These are phyloP conservation scores for Penicillium rolfsii DNA, from an alignment of 2,329 filamentous ascomycete species.

Conservation along the genomic window DNA sequence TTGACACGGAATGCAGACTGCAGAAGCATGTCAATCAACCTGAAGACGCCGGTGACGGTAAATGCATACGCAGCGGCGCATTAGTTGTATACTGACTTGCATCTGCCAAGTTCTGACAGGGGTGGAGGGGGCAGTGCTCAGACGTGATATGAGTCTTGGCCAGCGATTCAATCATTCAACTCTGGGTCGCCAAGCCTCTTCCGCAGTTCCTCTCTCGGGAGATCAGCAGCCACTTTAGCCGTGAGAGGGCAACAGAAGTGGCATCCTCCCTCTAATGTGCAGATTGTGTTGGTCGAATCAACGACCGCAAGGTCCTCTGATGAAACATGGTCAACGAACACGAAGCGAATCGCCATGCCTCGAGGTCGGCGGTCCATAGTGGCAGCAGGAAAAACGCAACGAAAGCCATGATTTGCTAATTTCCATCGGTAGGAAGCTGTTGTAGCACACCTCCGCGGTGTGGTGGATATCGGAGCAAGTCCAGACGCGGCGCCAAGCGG, in stretches of 20 bases:
- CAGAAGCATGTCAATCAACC: not conserved
- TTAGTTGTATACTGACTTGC: slow-evolving; percentile 13
- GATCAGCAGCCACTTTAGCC: slow-evolving; percentile 17
- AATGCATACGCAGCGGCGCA: slow-evolving; percentile 1
- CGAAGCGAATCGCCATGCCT: not conserved
- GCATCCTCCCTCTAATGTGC: not conserved
- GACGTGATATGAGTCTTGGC: not conserved
- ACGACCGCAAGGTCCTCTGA: not conserved
- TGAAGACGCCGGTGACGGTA: not conserved
- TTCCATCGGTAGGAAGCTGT: not conserved
- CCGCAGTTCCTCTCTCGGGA: slow-evolving; percentile 9
- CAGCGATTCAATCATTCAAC: not conserved
- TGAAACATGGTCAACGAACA: not conserved
- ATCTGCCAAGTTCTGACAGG: not conserved
- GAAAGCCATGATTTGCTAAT: not conserved
- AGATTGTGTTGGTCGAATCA: not conserved
- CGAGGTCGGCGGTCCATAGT: not conserved
- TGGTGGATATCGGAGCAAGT: slow-evolving; percentile 10
- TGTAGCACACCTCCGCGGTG: not conserved
- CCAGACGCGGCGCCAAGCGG: slow-evolving; percentile 21
- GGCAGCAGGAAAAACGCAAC: not conserved
- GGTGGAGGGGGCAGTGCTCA: slow-evolving; percentile 1
- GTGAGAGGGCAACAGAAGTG: not conserved
- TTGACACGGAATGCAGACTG: not conserved
- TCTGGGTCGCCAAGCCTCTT: slow-evolving; percentile 21